Evolutionary conservation across 768 basidiomycete genomes (phyloP), one percentile per base, ranked within the genome.

Genomic region (Lanmaoa pseudosensibilis): DNA sequence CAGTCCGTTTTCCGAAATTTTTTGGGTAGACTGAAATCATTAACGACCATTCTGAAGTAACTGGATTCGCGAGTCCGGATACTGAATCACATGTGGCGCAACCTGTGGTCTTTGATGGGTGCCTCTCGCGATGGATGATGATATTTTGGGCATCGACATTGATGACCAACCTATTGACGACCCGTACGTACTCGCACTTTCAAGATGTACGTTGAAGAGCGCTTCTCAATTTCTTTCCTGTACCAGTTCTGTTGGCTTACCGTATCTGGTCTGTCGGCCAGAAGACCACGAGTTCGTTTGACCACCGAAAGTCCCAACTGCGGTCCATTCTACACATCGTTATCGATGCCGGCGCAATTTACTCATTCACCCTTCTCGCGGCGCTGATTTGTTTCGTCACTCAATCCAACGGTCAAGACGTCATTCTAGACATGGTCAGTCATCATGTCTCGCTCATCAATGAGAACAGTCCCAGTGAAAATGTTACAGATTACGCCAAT

Each of bases 341-440:
- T 7, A 15, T 58, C 15, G 56, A 58, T n/a, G 56, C 57, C 2
- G 57, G 56, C 16, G 30, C 40, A 32, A 40, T 52, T 15, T 58
- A 58, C 4, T 40, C 57, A 11, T 2, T 58, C 37, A 39, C 38
- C 25, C 37, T 58, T 16, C 38, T 46, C 3, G 43, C 19, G 16
- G 44, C 32, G 12, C 12, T 58, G 25, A 27, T 58, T 2, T 51
- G 36, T 38, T 58, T 50, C 27, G 13, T 39, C 0, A 36, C 21
- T 10, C 19, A 46, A 11, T 58, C 48, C 33, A 51, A 51, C 33
- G 56, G 48, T 18, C 56, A 58, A 46, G 40, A 39, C 19, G 38
- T 58, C 19, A 51, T 58, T 32, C 36, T 58, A n/a, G 30, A 58
- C 21, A 46, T 37, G 56, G 57, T 58, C 19, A 34, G 57, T 36